Base-by-base conservation (phyloP, 2,329 filamentous ascomycete genomes). In the Diaporthe citrichinensis region DNA sequence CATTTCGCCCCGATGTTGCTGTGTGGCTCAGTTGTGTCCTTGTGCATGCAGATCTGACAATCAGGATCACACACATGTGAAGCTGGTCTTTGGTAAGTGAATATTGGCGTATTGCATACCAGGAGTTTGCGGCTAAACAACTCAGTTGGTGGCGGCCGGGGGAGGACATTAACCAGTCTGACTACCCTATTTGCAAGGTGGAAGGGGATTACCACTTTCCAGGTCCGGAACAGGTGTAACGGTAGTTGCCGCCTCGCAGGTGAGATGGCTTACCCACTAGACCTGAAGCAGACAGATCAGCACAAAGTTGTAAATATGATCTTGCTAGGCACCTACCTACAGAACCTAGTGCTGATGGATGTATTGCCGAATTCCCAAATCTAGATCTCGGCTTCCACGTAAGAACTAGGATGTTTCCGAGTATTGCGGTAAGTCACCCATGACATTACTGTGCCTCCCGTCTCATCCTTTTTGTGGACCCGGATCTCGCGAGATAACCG, bases 341-440 rank as follows among this genome's bases (percentile, higher is more conserved):
- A 71, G 67, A 17, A 71, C 31, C n/a, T 55, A 71, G 67, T 39
- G 67, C 67, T 71, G 31, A 71, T n/a, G 67, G 15, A 15, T 44
- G 34, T 20, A 25, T 51, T 49, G 6, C 20, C 46, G 9, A 23
- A 23, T 49, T 51, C 9, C 49, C 49, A 12, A 25, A 25, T 25
- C 23, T 14, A 25, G 23, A 51, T 51, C 49, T 51, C 46, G 4
- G 23, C 23, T 9, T 20, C 4, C 49, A 51, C 49, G 25, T 25
- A 0, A 17, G 17, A 49, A 49, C 20, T 14, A 20, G 44, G 44
- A 23, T 49, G 44, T 0, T 49, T 23, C 7, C 44, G 20, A 49
- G 44, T 14, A 10, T 23, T 49, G 8, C 2, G 44, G 41, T 7
- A 23, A 49, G 44, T 10, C 44, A 23, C 17, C 20, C 20, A 9